Evolutionary conservation across 768 basidiomycete genomes (phyloP).

Genomic region (Mycena amicta): DNA sequence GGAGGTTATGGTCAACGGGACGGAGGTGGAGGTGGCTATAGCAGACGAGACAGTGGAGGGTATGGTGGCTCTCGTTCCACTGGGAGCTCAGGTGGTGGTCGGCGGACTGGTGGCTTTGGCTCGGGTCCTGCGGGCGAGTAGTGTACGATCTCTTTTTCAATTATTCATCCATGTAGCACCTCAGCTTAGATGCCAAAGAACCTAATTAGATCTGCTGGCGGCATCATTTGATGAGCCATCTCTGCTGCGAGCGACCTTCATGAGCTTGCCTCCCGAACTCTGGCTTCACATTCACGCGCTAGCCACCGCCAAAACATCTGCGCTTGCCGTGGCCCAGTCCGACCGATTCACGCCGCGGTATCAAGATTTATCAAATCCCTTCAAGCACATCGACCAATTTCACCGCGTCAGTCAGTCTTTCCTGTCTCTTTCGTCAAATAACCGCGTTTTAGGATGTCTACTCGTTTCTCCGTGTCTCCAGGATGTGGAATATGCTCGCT

Average conservation of each 20-base stretch:
- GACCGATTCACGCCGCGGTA: not conserved
- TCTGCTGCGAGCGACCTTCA: not conserved
- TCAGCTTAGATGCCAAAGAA: not conserved
- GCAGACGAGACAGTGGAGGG: too few relatives aligned
- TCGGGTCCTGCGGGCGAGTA: not conserved
- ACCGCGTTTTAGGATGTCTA: constrained; percentile 1
- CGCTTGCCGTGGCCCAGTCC: not conserved
- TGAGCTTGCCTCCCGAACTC: not conserved
- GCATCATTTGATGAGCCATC: too few relatives aligned
- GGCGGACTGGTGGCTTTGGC: not conserved
- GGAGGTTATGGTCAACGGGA: not conserved
- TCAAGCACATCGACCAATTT: not conserved
- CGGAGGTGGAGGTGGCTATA: not conserved
- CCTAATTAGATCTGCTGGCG: too few relatives aligned
- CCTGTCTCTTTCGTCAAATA: not conserved
- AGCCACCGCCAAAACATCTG: not conserved
- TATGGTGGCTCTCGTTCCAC: too few relatives aligned
- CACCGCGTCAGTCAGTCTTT: not conserved
- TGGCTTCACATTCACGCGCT: constrained; percentile 1
- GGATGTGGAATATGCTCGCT: constrained; percentile 10
- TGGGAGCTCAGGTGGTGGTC: too few relatives aligned
- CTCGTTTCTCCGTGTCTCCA: constrained; percentile 3
- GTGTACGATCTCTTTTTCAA: not conserved
- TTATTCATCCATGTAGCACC: not conserved
- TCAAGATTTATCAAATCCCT: not conserved